phyloP scores from a whole-genome alignment of 805 yeast genomes.

The Candida morakotiae region DNA sequence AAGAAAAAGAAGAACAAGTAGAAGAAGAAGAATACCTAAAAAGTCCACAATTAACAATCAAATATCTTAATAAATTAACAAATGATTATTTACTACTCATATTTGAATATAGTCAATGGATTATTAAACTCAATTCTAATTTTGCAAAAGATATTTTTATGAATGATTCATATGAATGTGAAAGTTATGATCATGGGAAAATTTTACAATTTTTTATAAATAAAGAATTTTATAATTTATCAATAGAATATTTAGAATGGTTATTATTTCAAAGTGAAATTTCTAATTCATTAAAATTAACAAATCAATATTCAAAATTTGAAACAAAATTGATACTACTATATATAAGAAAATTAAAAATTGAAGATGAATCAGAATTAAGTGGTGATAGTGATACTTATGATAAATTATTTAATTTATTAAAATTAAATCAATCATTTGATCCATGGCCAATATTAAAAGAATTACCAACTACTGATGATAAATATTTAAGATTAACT shows the following conservation, averaged over 20 bases:
- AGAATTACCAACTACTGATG: conserved; percentile 29
- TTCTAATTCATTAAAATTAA: no score
- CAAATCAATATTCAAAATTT: conserved; percentile 19
- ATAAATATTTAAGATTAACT: conserved; percentile 39
- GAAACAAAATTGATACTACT: conserved; percentile 32
- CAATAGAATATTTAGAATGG: conserved; percentile 46
- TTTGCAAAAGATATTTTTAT: conserved; percentile 54
- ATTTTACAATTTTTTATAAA: conserved; percentile 50
- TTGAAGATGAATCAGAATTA: no score
- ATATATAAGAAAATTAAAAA: conserved; percentile 24
- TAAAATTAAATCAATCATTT: conserved; percentile 27
- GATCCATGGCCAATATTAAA: conserved; percentile 35
- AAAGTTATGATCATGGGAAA: conserved; percentile 48
- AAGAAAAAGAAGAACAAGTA: conserved; percentile 12
- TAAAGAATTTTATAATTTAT: conserved; percentile 17
- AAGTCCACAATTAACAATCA: conserved; percentile 42
- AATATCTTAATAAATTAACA: conserved; percentile 55
- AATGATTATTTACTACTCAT: conserved; percentile 49
- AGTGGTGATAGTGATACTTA: conserved; percentile 14
- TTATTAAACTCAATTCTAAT: conserved; percentile 27
- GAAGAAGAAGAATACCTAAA: conserved; percentile 28
- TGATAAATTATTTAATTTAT: conserved; percentile 27
- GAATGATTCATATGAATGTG: conserved; percentile 59
- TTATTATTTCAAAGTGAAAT: conserved; percentile 31
- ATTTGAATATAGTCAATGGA: conserved; percentile 53